Evolutionary conservation across 768 basidiomycete genomes (phyloP), one percentile per base, ranked within the genome.

Genomic region (Sutorius australiensis): DNA sequence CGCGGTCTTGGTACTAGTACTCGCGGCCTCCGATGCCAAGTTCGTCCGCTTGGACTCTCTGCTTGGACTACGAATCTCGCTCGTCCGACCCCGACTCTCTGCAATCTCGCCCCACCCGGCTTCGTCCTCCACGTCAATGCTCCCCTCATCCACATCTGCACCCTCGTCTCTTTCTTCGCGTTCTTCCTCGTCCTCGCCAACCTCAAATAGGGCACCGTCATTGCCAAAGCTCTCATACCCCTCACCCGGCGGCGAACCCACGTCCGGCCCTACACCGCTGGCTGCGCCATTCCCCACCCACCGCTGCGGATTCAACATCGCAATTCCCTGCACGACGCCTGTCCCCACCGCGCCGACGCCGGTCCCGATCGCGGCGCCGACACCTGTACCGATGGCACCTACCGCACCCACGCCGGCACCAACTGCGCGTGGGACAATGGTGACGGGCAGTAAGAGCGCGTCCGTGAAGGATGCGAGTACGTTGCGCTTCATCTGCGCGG

Each of bases 381-480:
- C 88, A 0, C 85, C 84, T 8, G 84, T 83, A 16, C 85, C 84
- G 27, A 80, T 78, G 2, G 86, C 84, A 9, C 86, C 84, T 7
- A 88, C 84, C 0, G 63, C 72, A 11, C 86, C 83, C 1, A 88
- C 89, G 0, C 86, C 84, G 3, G 84, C 84, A 17, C 85, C 84
- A 5, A 81, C 80, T 1, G 87, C 83, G 13, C 89, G 83, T 0
- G 95, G 95, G 2, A 98, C 94, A 66, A 98, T 95, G 1, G 95
- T 97, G 16, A 99, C 97, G 0, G 97, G 95, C 0, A 98, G 75
- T 0, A 98, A 75, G 6, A 99, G 83, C 1, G 92, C 80, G 55
- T 90, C 86, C 3, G 90, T 89, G 69, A 99, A 98, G 0, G 92
- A 90, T 0, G 92, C 87, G 1, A 98, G 79, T 8, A 98, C 90